A percentile compares a stretch with the other conserved stretches of the same genome.
phyloP scores from a whole-genome alignment of 148 eudicot genomes.

The Dysphania ambrosioides region DNA sequence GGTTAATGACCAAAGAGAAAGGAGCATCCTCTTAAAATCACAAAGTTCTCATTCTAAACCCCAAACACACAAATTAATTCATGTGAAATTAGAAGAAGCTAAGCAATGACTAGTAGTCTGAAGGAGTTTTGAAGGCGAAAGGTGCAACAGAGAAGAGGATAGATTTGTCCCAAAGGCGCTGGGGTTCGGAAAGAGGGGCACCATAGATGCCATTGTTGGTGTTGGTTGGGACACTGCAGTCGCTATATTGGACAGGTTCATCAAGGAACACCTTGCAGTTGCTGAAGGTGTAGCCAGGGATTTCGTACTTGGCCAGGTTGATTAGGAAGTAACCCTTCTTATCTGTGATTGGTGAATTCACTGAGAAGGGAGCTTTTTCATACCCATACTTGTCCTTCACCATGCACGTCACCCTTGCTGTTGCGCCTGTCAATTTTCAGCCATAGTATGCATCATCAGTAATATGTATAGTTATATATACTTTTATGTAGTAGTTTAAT shows the following conservation, averaged over 20 bases:
- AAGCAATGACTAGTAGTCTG: background rate
- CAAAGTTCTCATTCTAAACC: too few relatives aligned
- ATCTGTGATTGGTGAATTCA: background rate
- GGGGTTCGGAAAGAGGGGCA: background rate
- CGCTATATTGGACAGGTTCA: background rate
- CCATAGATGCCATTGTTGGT: background rate
- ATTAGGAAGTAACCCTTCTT: slow-evolving; percentile 3
- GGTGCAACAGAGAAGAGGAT: slow-evolving; percentile 10
- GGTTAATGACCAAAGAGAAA: background rate
- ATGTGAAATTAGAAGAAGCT: background rate
- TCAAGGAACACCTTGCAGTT: slow-evolving; percentile 7
- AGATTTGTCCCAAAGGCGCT: background rate
- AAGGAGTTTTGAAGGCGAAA: background rate
- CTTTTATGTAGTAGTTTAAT: too few relatives aligned
- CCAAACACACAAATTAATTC: too few relatives aligned
- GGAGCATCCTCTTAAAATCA: too few relatives aligned
- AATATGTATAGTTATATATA: too few relatives aligned
- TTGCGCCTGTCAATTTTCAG: background rate
- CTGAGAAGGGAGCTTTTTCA: slow-evolving; percentile 10
- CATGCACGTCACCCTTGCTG: slow-evolving; percentile 3
- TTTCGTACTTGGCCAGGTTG: background rate
- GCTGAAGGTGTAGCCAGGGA: background rate
- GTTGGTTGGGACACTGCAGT: background rate
- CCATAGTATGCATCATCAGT: background rate
- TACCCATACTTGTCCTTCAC: slow-evolving; percentile 3